These are phyloP conservation scores for Onygena corvina DNA, from an alignment of 2,329 filamentous ascomycete genomes.

Conservation along the genomic window DNA sequence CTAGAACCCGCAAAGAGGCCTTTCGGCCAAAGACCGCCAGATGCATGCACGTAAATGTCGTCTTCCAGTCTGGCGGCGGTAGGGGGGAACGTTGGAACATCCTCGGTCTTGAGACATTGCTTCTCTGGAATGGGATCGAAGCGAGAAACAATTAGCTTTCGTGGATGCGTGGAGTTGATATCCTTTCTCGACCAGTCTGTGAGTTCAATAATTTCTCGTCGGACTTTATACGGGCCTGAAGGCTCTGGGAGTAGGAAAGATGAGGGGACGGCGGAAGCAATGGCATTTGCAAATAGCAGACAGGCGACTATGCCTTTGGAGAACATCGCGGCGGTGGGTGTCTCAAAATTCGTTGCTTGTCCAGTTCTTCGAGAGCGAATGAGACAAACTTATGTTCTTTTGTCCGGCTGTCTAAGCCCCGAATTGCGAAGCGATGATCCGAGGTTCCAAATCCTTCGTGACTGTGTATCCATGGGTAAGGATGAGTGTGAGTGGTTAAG, in stretches of 20 bases:
- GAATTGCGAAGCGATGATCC: no score
- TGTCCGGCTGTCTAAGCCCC: no score
- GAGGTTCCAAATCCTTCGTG: no score
- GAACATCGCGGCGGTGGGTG: neutral
- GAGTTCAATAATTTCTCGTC: conserved; percentile 8
- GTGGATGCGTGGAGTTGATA: conserved; percentile 11
- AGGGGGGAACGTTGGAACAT: conserved; percentile 10
- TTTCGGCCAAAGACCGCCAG: neutral
- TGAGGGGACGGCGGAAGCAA: neutral
- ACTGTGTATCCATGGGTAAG: no score
- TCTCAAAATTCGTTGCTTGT: no score
- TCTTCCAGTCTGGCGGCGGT: conserved; percentile 9
- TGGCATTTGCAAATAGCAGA: neutral
- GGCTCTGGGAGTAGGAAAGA: conserved; percentile 9
- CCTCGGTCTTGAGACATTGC: conserved; percentile 5
- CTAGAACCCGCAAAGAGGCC: neutral
- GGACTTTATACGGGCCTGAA: conserved; percentile 8
- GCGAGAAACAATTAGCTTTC: conserved; percentile 13
- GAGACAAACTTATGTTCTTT: no score
- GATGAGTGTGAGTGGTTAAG: no score
- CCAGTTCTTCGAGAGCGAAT: no score
- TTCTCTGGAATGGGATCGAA: conserved; percentile 11
- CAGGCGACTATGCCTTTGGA: neutral
- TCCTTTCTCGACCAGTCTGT: conserved; percentile 10
- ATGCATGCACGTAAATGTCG: conserved; percentile 2